A percentile compares a stretch with the other conserved stretches of the same genome.
Conservation (phyloP, 169 alveolate genomes). For the Eimeria acervulina region DNA sequence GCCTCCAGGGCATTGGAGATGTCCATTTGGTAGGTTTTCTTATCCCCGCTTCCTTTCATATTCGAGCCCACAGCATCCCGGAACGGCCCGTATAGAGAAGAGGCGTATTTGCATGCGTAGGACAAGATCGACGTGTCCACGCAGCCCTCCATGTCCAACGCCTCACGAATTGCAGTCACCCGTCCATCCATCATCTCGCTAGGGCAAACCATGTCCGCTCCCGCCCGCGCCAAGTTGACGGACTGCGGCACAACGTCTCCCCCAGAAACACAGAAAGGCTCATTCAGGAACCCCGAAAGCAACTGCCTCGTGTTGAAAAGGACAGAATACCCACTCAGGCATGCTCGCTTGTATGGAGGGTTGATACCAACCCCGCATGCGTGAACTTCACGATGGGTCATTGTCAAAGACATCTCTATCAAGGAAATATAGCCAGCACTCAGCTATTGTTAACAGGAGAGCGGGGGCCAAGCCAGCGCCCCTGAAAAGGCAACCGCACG, state of each 20-base stretch:
- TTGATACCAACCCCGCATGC: background rate
- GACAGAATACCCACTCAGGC: background rate
- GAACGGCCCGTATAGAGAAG: constrained; percentile 93
- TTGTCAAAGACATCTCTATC: background rate
- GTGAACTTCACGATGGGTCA: background rate
- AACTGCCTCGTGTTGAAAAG: background rate
- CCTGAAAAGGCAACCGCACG: background rate
- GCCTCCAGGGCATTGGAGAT: constrained; percentile 81
- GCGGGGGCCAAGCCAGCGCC: background rate
- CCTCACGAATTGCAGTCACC: constrained; percentile 89
- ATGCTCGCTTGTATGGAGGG: background rate
- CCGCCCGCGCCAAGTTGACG: constrained; percentile 89
- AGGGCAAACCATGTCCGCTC: constrained; percentile 94
- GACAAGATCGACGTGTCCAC: constrained; percentile 87
- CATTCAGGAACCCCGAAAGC: background rate
- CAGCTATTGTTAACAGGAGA: background rate
- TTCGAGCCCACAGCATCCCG: constrained; percentile 92
- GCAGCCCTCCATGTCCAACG: constrained; percentile 86
- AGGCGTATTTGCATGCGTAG: constrained; percentile 92
- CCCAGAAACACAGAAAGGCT: background rate
- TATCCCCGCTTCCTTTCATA: constrained; percentile 87
- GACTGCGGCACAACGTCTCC: constrained; percentile 82
- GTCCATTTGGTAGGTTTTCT: constrained; percentile 90
- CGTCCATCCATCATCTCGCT: constrained; percentile 96
- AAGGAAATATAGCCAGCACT: background rate